A percentile compares a stretch with the other conserved stretches of the same genome.
Conservation (phyloP, 352 stramenopile species). For the Phytopythium sindhum region DNA sequence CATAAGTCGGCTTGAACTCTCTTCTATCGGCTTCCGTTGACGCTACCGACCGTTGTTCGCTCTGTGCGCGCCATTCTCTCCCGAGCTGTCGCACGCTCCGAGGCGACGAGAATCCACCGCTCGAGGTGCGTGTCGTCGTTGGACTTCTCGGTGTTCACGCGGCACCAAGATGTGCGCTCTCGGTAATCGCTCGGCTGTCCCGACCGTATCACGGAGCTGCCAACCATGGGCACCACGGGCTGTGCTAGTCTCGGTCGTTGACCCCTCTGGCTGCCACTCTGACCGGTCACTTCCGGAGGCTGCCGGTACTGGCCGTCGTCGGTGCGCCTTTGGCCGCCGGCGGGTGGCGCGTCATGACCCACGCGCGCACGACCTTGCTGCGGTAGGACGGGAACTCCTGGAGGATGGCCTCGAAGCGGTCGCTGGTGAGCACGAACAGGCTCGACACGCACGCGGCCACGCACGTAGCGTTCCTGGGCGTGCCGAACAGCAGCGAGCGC, state of each 20-base stretch:
- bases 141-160: neutral
- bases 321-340: neutral
- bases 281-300: neutral
- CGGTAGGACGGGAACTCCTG: conserved; percentile 65
- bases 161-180: neutral
- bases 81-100: neutral
- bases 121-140: neutral
- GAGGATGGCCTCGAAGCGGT: conserved; percentile 63
- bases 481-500: conserved; percentile 68
- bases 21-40: no score
- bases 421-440: conserved; percentile 61
- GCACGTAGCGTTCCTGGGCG: conserved; percentile 62
- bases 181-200: neutral
- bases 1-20: no score
- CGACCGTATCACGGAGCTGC: neutral
- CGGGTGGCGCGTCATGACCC: conserved; percentile 46
- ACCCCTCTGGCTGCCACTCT: neutral
- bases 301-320: neutral
- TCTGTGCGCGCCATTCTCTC: no score
- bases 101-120: neutral
- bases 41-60: no score
- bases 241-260: no score
- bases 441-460: conserved; percentile 67
- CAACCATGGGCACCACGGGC: no score
- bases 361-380: conserved; percentile 50